Evolutionary conservation across 768 basidiomycete species (phyloP).

Genomic region (Solioccasus polychromus): DNA sequence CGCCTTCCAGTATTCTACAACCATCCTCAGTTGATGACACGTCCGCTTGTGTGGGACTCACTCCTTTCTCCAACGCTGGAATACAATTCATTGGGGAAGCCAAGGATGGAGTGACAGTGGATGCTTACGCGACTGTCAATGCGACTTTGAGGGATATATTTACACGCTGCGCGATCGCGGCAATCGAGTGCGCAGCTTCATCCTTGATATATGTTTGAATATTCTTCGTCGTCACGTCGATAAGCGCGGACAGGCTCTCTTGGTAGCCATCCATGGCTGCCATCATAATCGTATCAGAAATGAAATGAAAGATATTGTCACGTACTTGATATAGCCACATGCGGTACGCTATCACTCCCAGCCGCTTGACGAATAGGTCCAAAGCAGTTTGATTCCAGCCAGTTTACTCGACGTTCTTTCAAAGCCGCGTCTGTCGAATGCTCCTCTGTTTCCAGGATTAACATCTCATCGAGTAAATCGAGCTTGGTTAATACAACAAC

Average conservation of each 20-base stretch:
- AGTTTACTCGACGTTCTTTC: neutral
- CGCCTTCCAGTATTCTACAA: constrained; percentile 1
- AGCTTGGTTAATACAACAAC: constrained; percentile 8
- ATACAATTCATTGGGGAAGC: neutral
- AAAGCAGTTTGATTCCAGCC: neutral
- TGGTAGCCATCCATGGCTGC: neutral
- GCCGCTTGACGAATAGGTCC: neutral
- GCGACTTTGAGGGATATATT: neutral
- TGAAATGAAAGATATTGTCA: neutral
- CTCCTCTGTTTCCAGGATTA: neutral
- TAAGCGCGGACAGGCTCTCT: neutral
- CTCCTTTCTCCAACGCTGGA: constrained; percentile 1
- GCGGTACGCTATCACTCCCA: neutral
- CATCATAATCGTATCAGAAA: neutral
- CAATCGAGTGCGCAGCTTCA: neutral
- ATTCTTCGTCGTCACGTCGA: neutral
- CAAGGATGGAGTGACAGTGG: neutral
- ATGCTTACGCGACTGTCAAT: neutral
- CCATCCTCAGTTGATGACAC: neutral
- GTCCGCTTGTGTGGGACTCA: neutral
- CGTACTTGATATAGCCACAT: constrained; percentile 5
- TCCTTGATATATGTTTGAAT: neutral
- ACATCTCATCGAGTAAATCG: neutral
- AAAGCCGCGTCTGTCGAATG: neutral
- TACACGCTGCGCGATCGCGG: neutral